phyloP scores from a whole-genome alignment of 495 filamentous ascomycete species.

The Xylaria venustula region DNA sequence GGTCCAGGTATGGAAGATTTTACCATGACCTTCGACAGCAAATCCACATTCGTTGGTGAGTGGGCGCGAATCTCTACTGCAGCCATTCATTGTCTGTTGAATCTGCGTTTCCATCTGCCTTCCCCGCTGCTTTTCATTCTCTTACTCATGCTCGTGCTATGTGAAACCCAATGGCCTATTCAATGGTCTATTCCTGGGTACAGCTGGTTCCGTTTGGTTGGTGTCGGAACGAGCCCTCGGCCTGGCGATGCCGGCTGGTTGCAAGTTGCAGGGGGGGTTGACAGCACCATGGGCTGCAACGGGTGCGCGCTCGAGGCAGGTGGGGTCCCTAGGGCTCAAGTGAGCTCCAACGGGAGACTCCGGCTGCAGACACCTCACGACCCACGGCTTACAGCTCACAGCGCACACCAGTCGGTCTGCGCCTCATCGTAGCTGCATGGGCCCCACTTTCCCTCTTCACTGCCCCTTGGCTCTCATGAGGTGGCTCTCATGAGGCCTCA shows the following conservation, averaged over 20 bases:
- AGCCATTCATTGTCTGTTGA: neutral
- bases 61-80: conserved; percentile 40
- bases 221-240: conserved; percentile 13
- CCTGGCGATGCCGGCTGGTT: conserved; percentile 16
- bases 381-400: too few relatives aligned
- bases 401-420: conserved; percentile 33
- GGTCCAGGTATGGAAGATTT: conserved; percentile 48
- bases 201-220: neutral
- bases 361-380: conserved; percentile 32
- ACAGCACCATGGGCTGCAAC: conserved; percentile 17
- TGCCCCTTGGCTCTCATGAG: conserved; percentile 36
- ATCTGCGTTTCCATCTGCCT: conserved; percentile 29
- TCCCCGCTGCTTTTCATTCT: neutral
- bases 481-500: conserved; percentile 49
- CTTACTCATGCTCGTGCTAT: neutral
- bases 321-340: conserved; percentile 11
- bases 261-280: conserved; percentile 17
- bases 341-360: conserved; percentile 17
- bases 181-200: neutral
- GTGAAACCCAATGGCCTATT: too few relatives aligned
- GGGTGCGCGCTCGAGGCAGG: neutral
- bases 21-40: conserved; percentile 55
- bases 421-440: conserved; percentile 52
- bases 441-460: conserved; percentile 44
- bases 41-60: conserved; percentile 76